phyloP scores from a whole-genome alignment of 2,329 filamentous ascomycete species.

The Ceratocystis cubensis region DNA sequence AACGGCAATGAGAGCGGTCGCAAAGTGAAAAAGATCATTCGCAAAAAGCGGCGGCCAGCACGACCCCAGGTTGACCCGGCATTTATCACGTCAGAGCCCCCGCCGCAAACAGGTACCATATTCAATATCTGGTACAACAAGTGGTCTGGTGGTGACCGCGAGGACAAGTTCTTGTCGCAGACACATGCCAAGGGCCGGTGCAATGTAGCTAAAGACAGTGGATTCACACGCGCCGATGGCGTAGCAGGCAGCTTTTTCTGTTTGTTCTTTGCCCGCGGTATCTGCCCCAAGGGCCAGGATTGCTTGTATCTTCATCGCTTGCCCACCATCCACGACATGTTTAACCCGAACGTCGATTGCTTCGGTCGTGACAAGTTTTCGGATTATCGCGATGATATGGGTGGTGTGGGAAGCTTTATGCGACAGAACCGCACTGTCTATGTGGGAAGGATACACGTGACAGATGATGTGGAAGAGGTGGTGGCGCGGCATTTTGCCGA shows the following conservation, averaged over 20 bases:
- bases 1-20: constrained; percentile 33
- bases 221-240: constrained; percentile 66
- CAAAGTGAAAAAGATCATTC: constrained; percentile 73
- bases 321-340: constrained; percentile 75
- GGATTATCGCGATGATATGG: constrained; percentile 96
- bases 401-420: constrained; percentile 87
- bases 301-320: constrained; percentile 90
- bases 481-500: constrained; percentile 91
- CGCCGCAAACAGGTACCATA: constrained; percentile 83
- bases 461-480: constrained; percentile 92
- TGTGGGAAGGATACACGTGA: constrained; percentile 84
- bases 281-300: constrained; percentile 75
- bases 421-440: constrained; percentile 90
- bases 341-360: constrained; percentile 87
- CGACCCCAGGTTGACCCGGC: constrained; percentile 81
- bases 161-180: constrained; percentile 79
- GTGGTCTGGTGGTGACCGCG: constrained; percentile 88
- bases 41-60: constrained; percentile 81
- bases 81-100: constrained; percentile 68
- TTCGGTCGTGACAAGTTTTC: constrained; percentile 87
- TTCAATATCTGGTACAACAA: constrained; percentile 99
- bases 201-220: constrained; percentile 67
- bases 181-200: constrained; percentile 73
- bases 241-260: constrained; percentile 80
- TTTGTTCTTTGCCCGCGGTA: constrained; percentile 73